Evolutionary conservation across 140 eudicot genomes (phyloP).

Genomic region (Senecio squalidus): DNA sequence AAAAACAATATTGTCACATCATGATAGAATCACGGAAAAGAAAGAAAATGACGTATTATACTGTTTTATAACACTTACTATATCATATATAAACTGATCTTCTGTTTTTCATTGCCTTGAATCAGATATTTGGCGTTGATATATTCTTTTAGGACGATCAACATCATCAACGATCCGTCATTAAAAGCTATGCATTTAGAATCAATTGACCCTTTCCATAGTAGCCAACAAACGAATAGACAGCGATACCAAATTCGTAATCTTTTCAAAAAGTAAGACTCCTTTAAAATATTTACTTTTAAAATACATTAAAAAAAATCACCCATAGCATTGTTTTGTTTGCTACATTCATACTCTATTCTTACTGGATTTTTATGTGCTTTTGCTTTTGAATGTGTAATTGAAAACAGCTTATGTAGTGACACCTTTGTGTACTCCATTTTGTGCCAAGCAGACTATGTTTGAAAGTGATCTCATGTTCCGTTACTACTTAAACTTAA

Average conservation of each 20-base stretch:
- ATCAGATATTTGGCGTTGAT: slow-evolving; percentile 12
- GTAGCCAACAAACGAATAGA: slow-evolving; percentile 13
- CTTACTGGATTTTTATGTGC: no score
- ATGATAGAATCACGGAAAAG: not conserved
- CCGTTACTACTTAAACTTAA: no score
- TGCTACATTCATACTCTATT: no score
- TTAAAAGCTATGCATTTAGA: slow-evolving; percentile 14
- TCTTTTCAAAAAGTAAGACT: slow-evolving; percentile 19
- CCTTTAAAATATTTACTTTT: slow-evolving; percentile 9
- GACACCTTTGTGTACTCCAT: no score
- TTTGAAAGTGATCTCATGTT: no score
- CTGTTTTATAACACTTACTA: not conserved
- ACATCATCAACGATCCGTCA: slow-evolving; percentile 7
- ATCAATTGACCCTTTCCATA: not conserved
- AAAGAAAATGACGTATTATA: not conserved
- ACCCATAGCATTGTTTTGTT: not conserved
- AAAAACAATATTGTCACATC: not conserved
- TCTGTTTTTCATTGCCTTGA: slow-evolving; percentile 8
- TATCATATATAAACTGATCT: not conserved
- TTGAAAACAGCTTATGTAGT: not conserved
- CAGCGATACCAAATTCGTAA: slow-evolving; percentile 13
- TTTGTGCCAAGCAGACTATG: no score
- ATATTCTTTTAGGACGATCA: not conserved
- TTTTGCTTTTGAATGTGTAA: no score
- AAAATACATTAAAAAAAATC: not conserved